Percentiles rank a stretch among this genome's conserved stretches.
These are phyloP conservation scores for Globisporangium rhizosaccharum DNA, from an alignment of 352 stramenopile species.

Conservation along the genomic window DNA sequence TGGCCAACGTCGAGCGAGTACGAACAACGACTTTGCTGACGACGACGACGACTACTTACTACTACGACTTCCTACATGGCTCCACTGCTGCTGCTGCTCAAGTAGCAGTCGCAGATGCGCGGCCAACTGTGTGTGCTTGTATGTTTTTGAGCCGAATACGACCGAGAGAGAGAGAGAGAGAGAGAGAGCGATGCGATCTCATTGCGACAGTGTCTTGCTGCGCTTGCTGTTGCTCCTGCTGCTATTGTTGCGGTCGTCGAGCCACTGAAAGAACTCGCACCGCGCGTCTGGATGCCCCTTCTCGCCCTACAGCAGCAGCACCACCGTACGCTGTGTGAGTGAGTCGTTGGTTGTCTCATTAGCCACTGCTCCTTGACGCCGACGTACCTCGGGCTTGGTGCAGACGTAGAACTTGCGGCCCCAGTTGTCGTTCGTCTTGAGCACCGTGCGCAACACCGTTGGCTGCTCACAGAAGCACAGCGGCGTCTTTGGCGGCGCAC, in stretches of 20 bases:
- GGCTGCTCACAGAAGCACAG: slow-evolving; percentile 62
- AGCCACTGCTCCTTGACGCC: neutral
- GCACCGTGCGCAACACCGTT: slow-evolving; percentile 64
- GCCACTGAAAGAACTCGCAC: slow-evolving; percentile 87
- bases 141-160: too few species aligned
- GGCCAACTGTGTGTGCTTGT: too few species aligned
- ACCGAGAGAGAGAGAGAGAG: too few species aligned
- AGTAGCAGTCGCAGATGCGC: too few species aligned
- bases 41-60: too few species aligned
- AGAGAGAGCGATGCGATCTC: too few species aligned
- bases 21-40: too few species aligned
- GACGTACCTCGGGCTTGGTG: slow-evolving; percentile 62
- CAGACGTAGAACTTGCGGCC: slow-evolving; percentile 86
- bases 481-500: slow-evolving; percentile 47
- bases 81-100: too few species aligned
- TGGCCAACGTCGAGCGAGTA: too few species aligned
- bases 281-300: slow-evolving; percentile 66
- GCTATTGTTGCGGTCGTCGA: slow-evolving; percentile 27
- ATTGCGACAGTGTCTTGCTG: slow-evolving; percentile 1
- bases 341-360: neutral
- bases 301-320: slow-evolving; percentile 51
- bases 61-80: too few species aligned
- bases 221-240: slow-evolving; percentile 13
- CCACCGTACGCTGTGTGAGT: neutral
- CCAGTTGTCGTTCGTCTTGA: slow-evolving; percentile 80